These are phyloP conservation scores for Paramarasmius palmivorus DNA, from an alignment of 1,284 basidiomycete species.

Conservation along the genomic window DNA sequence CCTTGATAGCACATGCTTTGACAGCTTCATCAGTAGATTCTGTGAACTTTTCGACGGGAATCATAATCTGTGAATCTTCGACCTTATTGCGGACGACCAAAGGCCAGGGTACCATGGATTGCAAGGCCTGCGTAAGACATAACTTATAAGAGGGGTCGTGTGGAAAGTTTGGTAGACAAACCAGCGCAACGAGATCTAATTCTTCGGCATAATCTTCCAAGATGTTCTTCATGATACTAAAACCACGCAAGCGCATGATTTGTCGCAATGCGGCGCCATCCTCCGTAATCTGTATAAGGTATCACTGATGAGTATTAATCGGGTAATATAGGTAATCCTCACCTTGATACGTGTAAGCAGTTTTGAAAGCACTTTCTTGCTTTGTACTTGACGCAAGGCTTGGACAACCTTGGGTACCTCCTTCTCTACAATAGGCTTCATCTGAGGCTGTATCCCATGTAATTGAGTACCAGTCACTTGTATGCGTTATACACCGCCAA, in stretches of 20 bases:
- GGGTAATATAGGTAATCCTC: constrained; percentile 16
- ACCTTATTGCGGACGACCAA: constrained; percentile 91
- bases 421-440: constrained; percentile 75
- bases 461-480: not conserved
- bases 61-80: constrained; percentile 81
- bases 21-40: constrained; percentile 59
- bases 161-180: constrained; percentile 32
- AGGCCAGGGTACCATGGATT: constrained; percentile 81
- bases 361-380: constrained; percentile 81
- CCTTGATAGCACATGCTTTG: constrained; percentile 59
- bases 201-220: constrained; percentile 81
- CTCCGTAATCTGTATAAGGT: constrained; percentile 72
- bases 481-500: constrained; percentile 11
- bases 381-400: constrained; percentile 88
- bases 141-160: not conserved
- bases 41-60: constrained; percentile 59
- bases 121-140: constrained; percentile 54
- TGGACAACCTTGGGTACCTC: constrained; percentile 92
- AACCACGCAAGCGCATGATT: constrained; percentile 92
- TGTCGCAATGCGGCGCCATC: constrained; percentile 80
- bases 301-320: not conserved
- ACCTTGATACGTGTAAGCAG: constrained; percentile 88
- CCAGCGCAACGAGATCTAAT: constrained; percentile 69
- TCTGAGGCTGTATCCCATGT: constrained; percentile 47
- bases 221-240: constrained; percentile 89